phyloP scores from a whole-genome alignment of 2,329 filamentous ascomycete genomes.

The Fusarium hostae region DNA sequence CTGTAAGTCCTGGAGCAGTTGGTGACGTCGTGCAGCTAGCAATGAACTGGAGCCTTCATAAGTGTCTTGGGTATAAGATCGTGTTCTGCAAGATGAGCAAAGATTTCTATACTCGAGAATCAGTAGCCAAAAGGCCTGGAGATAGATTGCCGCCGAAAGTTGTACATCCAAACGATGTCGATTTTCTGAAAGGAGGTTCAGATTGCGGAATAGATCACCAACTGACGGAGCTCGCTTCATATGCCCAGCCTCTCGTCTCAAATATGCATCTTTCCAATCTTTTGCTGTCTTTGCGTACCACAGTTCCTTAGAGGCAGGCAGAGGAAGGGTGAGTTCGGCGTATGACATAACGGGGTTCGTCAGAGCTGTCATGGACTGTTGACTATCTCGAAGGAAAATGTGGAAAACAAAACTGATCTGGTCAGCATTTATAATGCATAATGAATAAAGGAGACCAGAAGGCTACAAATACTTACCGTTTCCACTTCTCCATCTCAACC shows the following conservation, averaged over 20 bases:
- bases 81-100: constrained; percentile 59
- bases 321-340: constrained; percentile 72
- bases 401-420: constrained; percentile 68
- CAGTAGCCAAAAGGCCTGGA: constrained; percentile 73
- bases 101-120: constrained; percentile 74
- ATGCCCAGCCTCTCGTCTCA: constrained; percentile 54
- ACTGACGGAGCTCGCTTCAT: constrained; percentile 61
- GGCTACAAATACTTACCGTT: constrained; percentile 56
- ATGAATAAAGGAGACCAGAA: not conserved
- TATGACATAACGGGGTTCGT: constrained; percentile 75
- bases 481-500: constrained; percentile 73
- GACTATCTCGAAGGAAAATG: constrained; percentile 72
- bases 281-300: constrained; percentile 73
- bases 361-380: constrained; percentile 74
- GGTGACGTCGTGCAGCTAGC: constrained; percentile 67
- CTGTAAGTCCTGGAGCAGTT: constrained; percentile 68
- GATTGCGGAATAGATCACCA: constrained; percentile 66
- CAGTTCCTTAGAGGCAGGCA: constrained; percentile 70
- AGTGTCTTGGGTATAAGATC: constrained; percentile 57
- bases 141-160: constrained; percentile 67
- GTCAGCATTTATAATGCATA: constrained; percentile 15
- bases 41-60: constrained; percentile 57
- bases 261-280: constrained; percentile 72
- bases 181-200: constrained; percentile 61
- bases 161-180: constrained; percentile 65